Percentiles rank a stretch among this genome's conserved stretches.
Evolutionary conservation across 192 early-diverging fungal genomes (phyloP).

Genomic region (Entomortierella lignicola): DNA sequence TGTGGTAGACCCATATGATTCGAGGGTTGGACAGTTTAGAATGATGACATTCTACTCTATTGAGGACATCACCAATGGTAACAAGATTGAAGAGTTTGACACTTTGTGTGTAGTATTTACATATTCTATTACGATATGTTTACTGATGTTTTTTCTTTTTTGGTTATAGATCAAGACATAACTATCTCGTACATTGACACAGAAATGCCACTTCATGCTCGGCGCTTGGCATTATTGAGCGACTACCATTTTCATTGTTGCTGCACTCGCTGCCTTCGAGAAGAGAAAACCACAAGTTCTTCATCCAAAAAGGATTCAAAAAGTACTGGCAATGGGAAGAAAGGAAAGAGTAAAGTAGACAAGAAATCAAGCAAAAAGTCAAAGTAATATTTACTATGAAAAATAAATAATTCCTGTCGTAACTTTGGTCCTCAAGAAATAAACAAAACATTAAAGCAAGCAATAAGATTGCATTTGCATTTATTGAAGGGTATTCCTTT

Average conservation of each 20-base stretch:
- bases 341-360: slow-evolving; percentile 1
- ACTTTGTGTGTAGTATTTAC: too few species aligned
- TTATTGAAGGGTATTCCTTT: too few species aligned
- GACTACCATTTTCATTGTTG: slow-evolving; percentile 76
- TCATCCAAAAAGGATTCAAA: slow-evolving; percentile 10
- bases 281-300: slow-evolving; percentile 21
- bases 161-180: slow-evolving; percentile 58
- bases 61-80: slow-evolving; percentile 40
- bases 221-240: slow-evolving; percentile 59
- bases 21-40: slow-evolving; percentile 22
- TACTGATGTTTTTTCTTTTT: not conserved
- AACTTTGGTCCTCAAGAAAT: too few species aligned
- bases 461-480: too few species aligned
- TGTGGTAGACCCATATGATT: slow-evolving; percentile 9
- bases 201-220: slow-evolving; percentile 65
- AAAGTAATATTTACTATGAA: too few species aligned
- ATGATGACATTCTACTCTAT: slow-evolving; percentile 52
- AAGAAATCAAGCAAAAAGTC: slow-evolving; percentile 7
- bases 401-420: too few species aligned
- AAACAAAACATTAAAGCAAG: too few species aligned
- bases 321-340: not conserved
- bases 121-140: not conserved
- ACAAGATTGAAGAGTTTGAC: not conserved
- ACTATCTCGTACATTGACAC: slow-evolving; percentile 78
- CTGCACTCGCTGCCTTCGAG: slow-evolving; percentile 66